Evolutionary conservation across 352 stramenopile species (phyloP), one percentile per base, ranked within the genome.

Genomic region (Aphanomyces euteiches): DNA sequence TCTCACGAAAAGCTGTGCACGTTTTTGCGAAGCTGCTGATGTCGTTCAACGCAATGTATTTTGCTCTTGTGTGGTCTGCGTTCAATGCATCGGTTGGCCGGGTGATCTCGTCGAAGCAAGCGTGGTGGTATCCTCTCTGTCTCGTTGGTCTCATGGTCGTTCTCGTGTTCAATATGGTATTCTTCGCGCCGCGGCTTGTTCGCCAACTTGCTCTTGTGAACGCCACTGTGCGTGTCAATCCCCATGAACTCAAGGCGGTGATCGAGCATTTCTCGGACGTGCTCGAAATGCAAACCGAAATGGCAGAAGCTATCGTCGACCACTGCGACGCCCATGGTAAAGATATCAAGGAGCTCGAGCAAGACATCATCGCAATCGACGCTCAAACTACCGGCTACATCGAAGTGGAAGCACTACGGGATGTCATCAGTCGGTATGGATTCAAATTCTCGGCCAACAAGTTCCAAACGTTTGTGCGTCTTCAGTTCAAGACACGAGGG

Each of bases 1-100:
- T 70, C 21, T 61, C 43, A 4, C 64, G 64, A 1, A 70, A 70
- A 40, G 64, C 64, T 3, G 56, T 56, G 36, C 64, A 70, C 40
- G 64, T 70, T 4, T 21, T 54, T 21, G 64, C 53, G 6, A 70
- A 70, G 19, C n/a, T 70, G 13, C 64, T 70, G 10, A n/a, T 70
- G 5, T 61, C 64, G n/a, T 36, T 70, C 37, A 70, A 70, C 40
- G 64, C 64, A 15, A 45, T 70, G 36, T 70, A 70, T 50, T 70
- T 70, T 70, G 64, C 43, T 8, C 40, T 70, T 19, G 15, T 70
- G 4, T 61, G 54, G 54, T 28, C 54, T 0, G 43, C 54, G 34
- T 61, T 61, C 54, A 61, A 61, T 39, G 54, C 54, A 7, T 43
- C 19, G 17, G 43, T 61, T 37, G 54, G 6, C 8, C 13, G 10